Conservation (phyloP, 2,329 filamentous ascomycete genomes). For the Exserohilum rostratum region DNA sequence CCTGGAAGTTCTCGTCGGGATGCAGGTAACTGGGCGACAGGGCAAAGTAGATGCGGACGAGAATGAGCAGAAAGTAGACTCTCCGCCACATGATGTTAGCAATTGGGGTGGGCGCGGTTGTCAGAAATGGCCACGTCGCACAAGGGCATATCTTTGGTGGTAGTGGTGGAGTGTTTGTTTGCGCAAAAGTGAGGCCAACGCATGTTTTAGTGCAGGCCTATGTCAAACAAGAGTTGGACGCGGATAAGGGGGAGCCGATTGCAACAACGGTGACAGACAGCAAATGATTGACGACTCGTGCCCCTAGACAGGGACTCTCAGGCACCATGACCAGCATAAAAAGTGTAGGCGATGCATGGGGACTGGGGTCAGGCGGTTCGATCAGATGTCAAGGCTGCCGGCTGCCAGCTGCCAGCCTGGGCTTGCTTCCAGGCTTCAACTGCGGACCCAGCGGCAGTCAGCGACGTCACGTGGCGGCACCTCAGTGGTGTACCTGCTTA, state of each 20-base stretch:
- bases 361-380: constrained; percentile 26
- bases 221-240: constrained; percentile 32
- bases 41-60: constrained; percentile 92
- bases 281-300: constrained; percentile 13
- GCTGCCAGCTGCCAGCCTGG: constrained; percentile 23
- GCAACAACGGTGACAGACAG: constrained; percentile 5
- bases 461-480: constrained; percentile 5
- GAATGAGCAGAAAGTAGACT: constrained; percentile 80
- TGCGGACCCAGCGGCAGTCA: constrained; percentile 9
- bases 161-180: constrained; percentile 12
- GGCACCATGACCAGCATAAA: constrained; percentile 23
- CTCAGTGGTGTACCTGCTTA: constrained; percentile 2
- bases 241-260: constrained; percentile 30
- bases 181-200: constrained; percentile 27
- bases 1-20: constrained; percentile 98
- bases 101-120: constrained; percentile 23
- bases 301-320: not conserved
- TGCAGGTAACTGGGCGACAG: constrained; percentile 95
- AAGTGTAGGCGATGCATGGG: constrained; percentile 11
- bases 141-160: constrained; percentile 42
- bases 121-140: constrained; percentile 21
- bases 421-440: constrained; percentile 10
- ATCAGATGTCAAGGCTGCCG: constrained; percentile 27
- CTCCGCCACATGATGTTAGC: constrained; percentile 80
- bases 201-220: constrained; percentile 30